A percentile compares a stretch with the other conserved stretches of the same genome.
Conservation (phyloP, 495 filamentous ascomycete genomes). For the Bacidia gigantensis region DNA sequence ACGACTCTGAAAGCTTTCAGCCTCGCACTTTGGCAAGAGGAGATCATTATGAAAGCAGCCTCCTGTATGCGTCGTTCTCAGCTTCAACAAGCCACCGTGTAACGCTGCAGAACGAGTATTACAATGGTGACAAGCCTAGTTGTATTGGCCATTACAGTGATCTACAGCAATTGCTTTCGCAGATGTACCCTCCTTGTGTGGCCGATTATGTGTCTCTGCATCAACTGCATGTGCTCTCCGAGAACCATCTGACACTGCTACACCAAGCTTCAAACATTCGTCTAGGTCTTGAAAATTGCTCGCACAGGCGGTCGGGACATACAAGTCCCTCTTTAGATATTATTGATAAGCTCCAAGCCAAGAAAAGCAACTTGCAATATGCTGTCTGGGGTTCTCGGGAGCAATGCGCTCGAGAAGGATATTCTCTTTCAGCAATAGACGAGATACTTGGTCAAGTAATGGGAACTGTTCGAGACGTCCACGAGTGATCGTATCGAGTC, state of each 20-base stretch:
- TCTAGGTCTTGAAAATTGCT: background rate
- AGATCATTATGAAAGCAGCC: slow-evolving; percentile 3
- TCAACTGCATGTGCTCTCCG: background rate
- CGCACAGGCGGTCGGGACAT: background rate
- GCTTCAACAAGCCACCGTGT: background rate
- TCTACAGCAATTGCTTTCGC: background rate
- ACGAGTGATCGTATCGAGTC: too few relatives aligned
- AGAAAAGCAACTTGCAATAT: background rate
- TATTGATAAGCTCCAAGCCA: background rate
- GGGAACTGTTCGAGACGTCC: too few relatives aligned
- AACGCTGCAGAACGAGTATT: background rate
- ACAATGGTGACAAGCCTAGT: background rate
- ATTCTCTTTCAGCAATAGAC: background rate
- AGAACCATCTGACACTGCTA: background rate
- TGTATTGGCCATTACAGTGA: background rate
- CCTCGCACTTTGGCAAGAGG: background rate
- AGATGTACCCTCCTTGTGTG: slow-evolving; percentile 2
- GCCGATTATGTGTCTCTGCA: background rate
- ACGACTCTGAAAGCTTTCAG: background rate
- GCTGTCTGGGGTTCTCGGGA: background rate
- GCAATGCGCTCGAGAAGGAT: background rate
- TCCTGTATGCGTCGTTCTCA: slow-evolving; percentile 1
- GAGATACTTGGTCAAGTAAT: background rate
- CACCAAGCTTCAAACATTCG: background rate
- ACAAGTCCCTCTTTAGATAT: background rate